Evolutionary conservation across 1,284 basidiomycete genomes (phyloP), one percentile per base, ranked within the genome.

Genomic region (Phellinidium pouzarii): DNA sequence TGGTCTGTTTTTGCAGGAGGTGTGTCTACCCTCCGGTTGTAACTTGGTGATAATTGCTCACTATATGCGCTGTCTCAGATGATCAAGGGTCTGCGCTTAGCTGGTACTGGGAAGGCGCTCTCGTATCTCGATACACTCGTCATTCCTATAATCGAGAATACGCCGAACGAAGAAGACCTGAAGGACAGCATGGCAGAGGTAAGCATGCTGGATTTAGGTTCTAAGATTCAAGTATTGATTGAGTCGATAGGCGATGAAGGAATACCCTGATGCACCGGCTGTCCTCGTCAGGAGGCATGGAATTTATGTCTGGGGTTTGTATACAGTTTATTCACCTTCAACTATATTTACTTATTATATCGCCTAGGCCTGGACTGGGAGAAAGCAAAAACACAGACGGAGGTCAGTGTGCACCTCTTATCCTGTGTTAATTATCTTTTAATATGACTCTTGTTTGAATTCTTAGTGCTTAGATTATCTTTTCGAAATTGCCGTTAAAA

Each of bases 111-210:
- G 8, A 68, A 72, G 26, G 78, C 88, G 0, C 65, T 91, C 55
- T 84, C 86, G 1, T 92, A 89, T 68, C 78, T 90, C 50, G 88
- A 93, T 66, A 91, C 87, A 2, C 75, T 93, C n/a, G 80, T 81
- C 54, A 73, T 93, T 3, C 91, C 89, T 0, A 92, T 93, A 62
- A 93, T 93, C 57, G 84, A 90, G 61, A 93, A 92, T 62, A 93
- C 91, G 2, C 89, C 90, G 4, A 75, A 87, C 55, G 90, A 93
- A 65, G 89, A 91, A 65, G 90, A 92, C 64, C 71, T 93, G 55
- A 87, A 83, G 52, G 87, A 88, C 38, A 84, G 85, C 57, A 92
- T 93, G 89, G 87, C 80, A 1, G 77, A 78, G 49, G 71, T 71
- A 48, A 44, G 2, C 19, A 25, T 23, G 36, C 7, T 9, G 12